A percentile compares a stretch with the other conserved stretches of the same genome.
Conservation (phyloP, 2,329 filamentous ascomycete genomes). For the Purpureocillium lavendulum region DNA sequence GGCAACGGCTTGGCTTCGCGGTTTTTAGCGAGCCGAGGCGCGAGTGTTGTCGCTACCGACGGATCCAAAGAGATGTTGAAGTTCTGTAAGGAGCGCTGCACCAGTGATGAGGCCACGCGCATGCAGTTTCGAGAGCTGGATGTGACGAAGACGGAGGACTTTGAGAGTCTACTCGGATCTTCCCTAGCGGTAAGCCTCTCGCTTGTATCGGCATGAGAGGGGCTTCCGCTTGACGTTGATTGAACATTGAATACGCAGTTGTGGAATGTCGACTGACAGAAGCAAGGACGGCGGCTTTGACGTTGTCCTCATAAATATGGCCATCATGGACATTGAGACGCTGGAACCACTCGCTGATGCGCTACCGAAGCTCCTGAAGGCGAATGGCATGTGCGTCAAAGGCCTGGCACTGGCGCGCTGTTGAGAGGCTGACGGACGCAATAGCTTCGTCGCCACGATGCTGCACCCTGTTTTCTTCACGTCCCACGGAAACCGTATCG, state of each 20-base stretch:
- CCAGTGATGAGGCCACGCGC: slow-evolving; percentile 5
- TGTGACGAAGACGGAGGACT: slow-evolving; percentile 24
- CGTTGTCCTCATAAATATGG: slow-evolving; percentile 39
- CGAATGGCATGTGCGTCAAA: slow-evolving; percentile 29
- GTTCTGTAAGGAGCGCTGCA: slow-evolving; percentile 15
- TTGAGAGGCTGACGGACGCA: not conserved
- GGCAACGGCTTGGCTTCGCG: slow-evolving; percentile 40
- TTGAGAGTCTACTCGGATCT: slow-evolving; percentile 18
- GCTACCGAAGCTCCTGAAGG: slow-evolving; percentile 30
- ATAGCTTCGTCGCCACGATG: slow-evolving; percentile 35
- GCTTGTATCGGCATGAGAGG: no score
- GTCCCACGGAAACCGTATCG: slow-evolving; percentile 26
- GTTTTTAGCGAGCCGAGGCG: slow-evolving; percentile 28
- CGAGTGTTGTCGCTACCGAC: slow-evolving; percentile 34
- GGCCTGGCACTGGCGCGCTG: not conserved
- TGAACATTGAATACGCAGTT: no score
- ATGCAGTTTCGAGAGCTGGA: slow-evolving; percentile 27
- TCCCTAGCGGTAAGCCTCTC: slow-evolving; percentile 5
- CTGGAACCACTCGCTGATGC: slow-evolving; percentile 31
- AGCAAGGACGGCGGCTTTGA: slow-evolving; percentile 26
- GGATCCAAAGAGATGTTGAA: slow-evolving; percentile 31
- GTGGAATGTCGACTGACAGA: not conserved
- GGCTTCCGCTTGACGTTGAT: no score
- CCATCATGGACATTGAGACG: slow-evolving; percentile 37
- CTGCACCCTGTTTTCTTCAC: slow-evolving; percentile 43